Evolutionary conservation across 2,329 filamentous ascomycete species (phyloP).

Genomic region (Fusarium sp.): DNA sequence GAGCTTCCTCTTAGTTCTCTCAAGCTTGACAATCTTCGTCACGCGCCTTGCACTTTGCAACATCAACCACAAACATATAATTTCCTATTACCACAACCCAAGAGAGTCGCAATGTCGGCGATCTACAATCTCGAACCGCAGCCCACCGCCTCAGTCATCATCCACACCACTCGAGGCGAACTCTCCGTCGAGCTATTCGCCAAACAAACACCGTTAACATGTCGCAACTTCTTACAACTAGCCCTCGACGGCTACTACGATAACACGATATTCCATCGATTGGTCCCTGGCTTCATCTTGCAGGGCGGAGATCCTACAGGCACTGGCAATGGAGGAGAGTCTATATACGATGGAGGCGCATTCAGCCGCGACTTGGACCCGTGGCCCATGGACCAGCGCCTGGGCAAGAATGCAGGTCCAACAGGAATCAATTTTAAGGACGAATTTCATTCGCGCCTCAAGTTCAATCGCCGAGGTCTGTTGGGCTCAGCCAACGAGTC

Average conservation of each 20-base stretch:
- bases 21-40: constrained; percentile 12
- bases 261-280: constrained; percentile 91
- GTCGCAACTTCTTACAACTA: constrained; percentile 95
- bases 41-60: constrained; percentile 21
- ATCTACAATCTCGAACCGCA: constrained; percentile 96
- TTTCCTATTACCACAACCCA: background rate
- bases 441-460: constrained; percentile 91
- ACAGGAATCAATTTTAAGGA: constrained; percentile 77
- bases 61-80: background rate
- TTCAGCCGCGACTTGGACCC: constrained; percentile 80
- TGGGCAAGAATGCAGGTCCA: constrained; percentile 71
- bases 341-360: constrained; percentile 88
- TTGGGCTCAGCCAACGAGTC: constrained; percentile 97
- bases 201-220: constrained; percentile 90
- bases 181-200: constrained; percentile 94
- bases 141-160: constrained; percentile 89
- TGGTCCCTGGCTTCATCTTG: constrained; percentile 91
- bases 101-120: constrained; percentile 74
- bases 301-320: constrained; percentile 96
- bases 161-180: constrained; percentile 91
- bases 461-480: constrained; percentile 91
- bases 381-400: constrained; percentile 75
- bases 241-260: constrained; percentile 97
- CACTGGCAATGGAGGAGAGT: constrained; percentile 91
- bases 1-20: constrained; percentile 26